Conservation (phyloP, 176 grass and related monocot genomes). For the Cenchrus purpureus region DNA sequence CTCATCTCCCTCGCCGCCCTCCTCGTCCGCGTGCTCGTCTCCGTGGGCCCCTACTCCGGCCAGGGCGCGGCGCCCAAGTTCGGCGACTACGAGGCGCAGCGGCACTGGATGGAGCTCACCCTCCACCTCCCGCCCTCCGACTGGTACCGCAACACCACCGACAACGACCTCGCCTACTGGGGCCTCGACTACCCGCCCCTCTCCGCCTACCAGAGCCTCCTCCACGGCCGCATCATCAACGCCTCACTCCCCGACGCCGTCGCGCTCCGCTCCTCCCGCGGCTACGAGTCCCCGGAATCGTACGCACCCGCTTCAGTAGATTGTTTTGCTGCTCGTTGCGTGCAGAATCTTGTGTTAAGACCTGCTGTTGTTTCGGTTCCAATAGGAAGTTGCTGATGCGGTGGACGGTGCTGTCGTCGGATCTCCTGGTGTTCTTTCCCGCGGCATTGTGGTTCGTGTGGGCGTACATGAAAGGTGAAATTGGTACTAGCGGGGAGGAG, state of each 20-base stretch:
- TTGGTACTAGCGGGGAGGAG: slow-evolving; percentile 33
- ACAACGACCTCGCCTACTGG: slow-evolving; percentile 88
- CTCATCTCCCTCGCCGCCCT: slow-evolving; percentile 69
- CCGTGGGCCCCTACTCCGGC: slow-evolving; percentile 84
- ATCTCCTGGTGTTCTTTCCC: slow-evolving; percentile 74
- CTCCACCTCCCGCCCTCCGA: slow-evolving; percentile 68
- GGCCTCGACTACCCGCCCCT: slow-evolving; percentile 97
- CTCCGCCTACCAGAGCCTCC: slow-evolving; percentile 92
- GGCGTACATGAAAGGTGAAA: slow-evolving; percentile 50
- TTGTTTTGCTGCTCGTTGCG: not conserved
- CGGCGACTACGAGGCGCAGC: slow-evolving; percentile 97
- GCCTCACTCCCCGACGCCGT: slow-evolving; percentile 70
- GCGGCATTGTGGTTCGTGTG: slow-evolving; percentile 75
- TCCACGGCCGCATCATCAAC: slow-evolving; percentile 77
- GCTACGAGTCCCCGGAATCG: slow-evolving; percentile 77
- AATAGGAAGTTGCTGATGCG: slow-evolving; percentile 88
- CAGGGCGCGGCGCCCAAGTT: slow-evolving; percentile 70
- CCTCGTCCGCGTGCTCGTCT: slow-evolving; percentile 79
- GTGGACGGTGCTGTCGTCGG: slow-evolving; percentile 85
- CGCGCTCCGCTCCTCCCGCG: slow-evolving; percentile 69
- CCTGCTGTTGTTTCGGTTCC: slow-evolving; percentile 15
- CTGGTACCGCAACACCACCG: slow-evolving; percentile 89
- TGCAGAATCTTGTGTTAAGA: slow-evolving; percentile 6
- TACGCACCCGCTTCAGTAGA: slow-evolving; percentile 21
- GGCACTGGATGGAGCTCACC: slow-evolving; percentile 99